These are phyloP conservation scores for Umbelopsis isabellina DNA, from an alignment of 192 early-diverging fungal species.

Conservation along the genomic window DNA sequence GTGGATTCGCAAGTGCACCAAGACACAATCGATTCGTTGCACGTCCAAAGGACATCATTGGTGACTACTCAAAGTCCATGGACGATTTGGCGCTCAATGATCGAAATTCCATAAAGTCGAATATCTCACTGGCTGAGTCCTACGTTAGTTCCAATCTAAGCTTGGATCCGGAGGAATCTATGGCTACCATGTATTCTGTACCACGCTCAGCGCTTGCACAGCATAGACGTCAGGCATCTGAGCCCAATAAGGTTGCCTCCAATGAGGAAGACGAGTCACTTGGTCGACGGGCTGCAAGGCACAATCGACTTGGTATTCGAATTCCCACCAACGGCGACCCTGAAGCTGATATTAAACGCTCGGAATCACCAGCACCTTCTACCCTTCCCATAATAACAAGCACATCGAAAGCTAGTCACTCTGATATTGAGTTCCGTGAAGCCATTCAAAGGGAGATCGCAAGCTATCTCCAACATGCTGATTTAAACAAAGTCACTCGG, in stretches of 20 bases:
- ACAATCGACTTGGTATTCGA: conserved; percentile 14
- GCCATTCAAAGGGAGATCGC: conserved; percentile 27
- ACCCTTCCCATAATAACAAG: neutral
- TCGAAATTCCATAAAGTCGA: conserved; percentile 21
- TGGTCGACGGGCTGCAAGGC: conserved; percentile 24
- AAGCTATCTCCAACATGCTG: conserved; percentile 29
- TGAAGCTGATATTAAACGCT: neutral
- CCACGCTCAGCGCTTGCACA: neutral
- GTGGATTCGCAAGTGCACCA: conserved; percentile 17
- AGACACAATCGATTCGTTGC: conserved; percentile 7
- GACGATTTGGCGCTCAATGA: conserved; percentile 16
- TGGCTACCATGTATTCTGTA: conserved; percentile 18
- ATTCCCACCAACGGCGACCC: conserved; percentile 14
- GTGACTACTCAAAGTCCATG: conserved; percentile 17
- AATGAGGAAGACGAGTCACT: conserved; percentile 9
- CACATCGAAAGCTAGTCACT: neutral
- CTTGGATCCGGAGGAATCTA: conserved; percentile 22
- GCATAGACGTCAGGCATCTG: conserved; percentile 9
- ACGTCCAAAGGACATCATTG: neutral
- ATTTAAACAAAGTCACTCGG: conserved; percentile 37
- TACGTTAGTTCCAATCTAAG: conserved; percentile 21
- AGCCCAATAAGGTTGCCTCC: neutral
- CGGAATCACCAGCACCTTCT: neutral
- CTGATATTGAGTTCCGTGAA: conserved; percentile 16
- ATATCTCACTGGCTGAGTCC: conserved; percentile 23